Conservation (phyloP, 768 basidiomycete species). For the Suillus cothurnatus region DNA sequence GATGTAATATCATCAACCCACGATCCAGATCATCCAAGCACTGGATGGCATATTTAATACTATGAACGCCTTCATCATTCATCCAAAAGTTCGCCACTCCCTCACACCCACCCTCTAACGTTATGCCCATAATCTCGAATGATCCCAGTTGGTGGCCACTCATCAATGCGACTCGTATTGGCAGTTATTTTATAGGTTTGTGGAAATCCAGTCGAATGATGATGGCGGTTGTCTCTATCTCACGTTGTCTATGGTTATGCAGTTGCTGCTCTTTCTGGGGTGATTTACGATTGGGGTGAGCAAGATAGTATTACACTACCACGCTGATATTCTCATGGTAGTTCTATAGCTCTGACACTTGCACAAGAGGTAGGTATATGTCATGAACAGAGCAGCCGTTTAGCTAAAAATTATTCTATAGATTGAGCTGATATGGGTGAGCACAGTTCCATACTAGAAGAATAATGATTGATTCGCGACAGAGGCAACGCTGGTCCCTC, state of each 20-base stretch:
- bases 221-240: neutral
- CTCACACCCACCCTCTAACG: neutral
- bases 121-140: neutral
- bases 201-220: neutral
- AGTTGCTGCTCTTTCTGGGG: neutral
- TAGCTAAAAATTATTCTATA: neutral
- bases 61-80: neutral
- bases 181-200: neutral
- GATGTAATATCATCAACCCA: too few relatives aligned
- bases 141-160: too few relatives aligned
- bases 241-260: neutral
- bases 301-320: neutral
- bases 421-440: neutral
- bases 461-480: neutral
- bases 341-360: neutral
- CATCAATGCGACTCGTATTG: neutral
- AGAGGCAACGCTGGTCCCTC: conserved; percentile 1
- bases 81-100: neutral
- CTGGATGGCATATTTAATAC: neutral
- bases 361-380: neutral
- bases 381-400: neutral
- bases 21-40: too few relatives aligned
- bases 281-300: neutral
- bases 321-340: neutral
- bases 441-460: neutral